phyloP scores from a whole-genome alignment of 140 eudicot species.

The Bidens hawaiensis region DNA sequence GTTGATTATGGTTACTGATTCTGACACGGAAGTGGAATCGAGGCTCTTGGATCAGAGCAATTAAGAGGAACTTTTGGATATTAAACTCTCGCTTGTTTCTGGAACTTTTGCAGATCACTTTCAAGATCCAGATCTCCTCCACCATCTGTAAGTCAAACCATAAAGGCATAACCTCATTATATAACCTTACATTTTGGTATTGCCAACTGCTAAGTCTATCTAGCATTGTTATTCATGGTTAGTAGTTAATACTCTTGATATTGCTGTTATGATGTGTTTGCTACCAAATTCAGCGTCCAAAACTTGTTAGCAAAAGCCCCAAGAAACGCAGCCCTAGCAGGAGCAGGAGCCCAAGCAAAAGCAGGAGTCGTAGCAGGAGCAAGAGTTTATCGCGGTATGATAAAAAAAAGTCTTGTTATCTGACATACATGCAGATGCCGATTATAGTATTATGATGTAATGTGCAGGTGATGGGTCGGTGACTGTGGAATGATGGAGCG shows the following conservation, averaged over 20 bases:
- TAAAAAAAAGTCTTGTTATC: slow-evolving; percentile 41
- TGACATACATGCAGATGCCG: background rate
- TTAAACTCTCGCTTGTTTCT: slow-evolving; percentile 83
- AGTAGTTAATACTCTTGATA: background rate
- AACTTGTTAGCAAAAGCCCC: slow-evolving; percentile 47
- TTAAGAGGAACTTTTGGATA: slow-evolving; percentile 76
- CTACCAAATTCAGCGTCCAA: slow-evolving; percentile 35
- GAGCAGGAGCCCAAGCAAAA: slow-evolving; percentile 29
- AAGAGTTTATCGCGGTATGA: slow-evolving; percentile 61
- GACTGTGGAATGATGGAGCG: slow-evolving; percentile 9
- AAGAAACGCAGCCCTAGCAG: slow-evolving; percentile 46
- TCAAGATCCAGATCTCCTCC: slow-evolving; percentile 96
- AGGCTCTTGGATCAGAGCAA: slow-evolving; percentile 23
- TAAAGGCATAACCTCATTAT: background rate
- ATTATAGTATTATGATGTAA: background rate
- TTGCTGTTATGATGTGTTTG: background rate
- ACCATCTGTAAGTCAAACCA: slow-evolving; percentile 65
- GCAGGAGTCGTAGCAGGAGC: slow-evolving; percentile 79
- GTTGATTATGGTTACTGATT: slow-evolving; percentile 46
- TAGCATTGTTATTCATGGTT: background rate
- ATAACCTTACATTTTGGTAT: background rate
- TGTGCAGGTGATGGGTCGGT: slow-evolving; percentile 20
- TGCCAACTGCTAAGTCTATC: background rate
- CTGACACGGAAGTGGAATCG: slow-evolving; percentile 72
- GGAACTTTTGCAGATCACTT: slow-evolving; percentile 99